A percentile compares a stretch with the other conserved stretches of the same genome.
Evolutionary conservation across 805 yeast species (phyloP).

Genomic region (Yamadazyma kitorensis): DNA sequence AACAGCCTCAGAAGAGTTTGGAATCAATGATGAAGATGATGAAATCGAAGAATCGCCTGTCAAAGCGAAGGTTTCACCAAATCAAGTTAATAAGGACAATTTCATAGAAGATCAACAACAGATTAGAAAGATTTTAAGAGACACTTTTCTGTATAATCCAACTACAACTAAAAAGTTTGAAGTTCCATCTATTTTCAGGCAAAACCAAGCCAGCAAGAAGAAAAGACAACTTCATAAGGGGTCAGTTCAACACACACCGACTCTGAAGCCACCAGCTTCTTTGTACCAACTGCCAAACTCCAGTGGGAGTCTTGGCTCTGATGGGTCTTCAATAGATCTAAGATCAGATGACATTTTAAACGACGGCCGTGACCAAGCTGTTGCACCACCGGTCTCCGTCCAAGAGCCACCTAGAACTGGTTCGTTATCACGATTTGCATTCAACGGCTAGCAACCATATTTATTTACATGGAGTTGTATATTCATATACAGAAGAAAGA

Average conservation of each 20-base stretch:
- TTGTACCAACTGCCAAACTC: neutral
- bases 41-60: slow-evolving; percentile 43
- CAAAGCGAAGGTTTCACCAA: slow-evolving; percentile 13
- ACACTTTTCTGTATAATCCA: slow-evolving; percentile 20
- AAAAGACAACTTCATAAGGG: neutral
- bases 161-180: slow-evolving; percentile 2
- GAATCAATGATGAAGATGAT: slow-evolving; percentile 29
- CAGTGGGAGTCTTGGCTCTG: slow-evolving; percentile 2
- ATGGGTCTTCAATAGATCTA: slow-evolving; percentile 5
- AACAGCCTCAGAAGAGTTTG: slow-evolving; percentile 11
- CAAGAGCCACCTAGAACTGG: neutral
- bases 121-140: slow-evolving; percentile 15
- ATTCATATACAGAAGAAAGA: neutral
- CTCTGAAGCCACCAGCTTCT: neutral
- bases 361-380: no score
- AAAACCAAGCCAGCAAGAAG: no score
- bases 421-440: slow-evolving; percentile 16
- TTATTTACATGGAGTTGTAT: neutral
- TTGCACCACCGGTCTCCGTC: no score
- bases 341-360: slow-evolving; percentile 5
- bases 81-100: neutral
- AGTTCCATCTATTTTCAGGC: no score
- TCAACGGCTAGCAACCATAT: slow-evolving; percentile 6
- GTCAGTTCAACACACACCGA: neutral
- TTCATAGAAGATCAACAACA: slow-evolving; percentile 4